Evolutionary conservation across 1,139 yeast species (phyloP), one percentile per base, ranked within the genome.

Genomic region (Debaryomyces singareniensis): DNA sequence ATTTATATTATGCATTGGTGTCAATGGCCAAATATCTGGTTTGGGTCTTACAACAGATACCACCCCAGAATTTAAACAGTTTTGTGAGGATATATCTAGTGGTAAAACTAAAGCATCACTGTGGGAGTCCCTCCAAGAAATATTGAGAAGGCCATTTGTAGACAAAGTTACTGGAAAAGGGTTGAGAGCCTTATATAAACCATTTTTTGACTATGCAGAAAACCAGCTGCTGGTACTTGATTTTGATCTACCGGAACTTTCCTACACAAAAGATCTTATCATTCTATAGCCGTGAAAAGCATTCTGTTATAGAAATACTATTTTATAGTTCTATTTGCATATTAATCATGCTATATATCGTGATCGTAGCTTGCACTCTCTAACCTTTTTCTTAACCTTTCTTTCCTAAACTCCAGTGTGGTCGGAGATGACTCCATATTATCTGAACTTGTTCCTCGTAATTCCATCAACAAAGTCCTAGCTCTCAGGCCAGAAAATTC

Each of bases 401-500:
- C 62, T 38, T 57, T 63, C 40, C 72, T 48, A 34, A 57, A 61
- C 35, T 52, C 56, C 31, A 56, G 62, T 10, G 70, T 67, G 3
- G 68, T 55, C 12, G 58, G 49, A 10, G 46, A 35, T 33, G 31
- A 30, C 14, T 45, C 52, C 1, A 41, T 18, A 10, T 26, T 32
- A 13, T 32, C 33, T 25, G 53, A 60, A 20, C 47, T 47, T 3
- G 51, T 55, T 7, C 72, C 68, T 38, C 84, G 57, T 22, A 78
- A 58, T 40, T 76, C 82, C 39, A 68, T 71, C 18, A 78, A 60
- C 36, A 78, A 60, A 38, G 63, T 68, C 41, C 82, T 59, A 0
- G 86, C 86, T 34, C 86, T 61, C 4, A 67, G 64, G 3, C 78
- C 78, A 15, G 75, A 65, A 41, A 73, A 78, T 6, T 37, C 42